Base-by-base conservation (phyloP, 192 early-diverging fungal genomes). In the Pilaira anomala region DNA sequence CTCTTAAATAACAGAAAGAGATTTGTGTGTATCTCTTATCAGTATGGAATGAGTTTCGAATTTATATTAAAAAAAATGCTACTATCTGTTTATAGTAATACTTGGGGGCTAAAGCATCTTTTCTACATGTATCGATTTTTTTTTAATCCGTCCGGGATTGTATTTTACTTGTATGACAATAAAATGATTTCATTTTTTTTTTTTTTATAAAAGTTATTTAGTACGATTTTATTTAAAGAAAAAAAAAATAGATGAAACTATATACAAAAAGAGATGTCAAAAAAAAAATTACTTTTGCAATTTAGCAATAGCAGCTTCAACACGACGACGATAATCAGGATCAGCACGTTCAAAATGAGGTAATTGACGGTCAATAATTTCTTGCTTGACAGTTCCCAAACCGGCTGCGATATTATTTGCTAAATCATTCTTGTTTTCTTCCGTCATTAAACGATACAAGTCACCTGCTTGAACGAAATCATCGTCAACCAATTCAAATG, bases 321-420 rank as follows among this genome's bases (percentile, higher is more conserved):
- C 78, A 41, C 85, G 84, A 46, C 73, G 74, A 41, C 87, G 87
- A 67, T 88, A 90, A 62, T 88, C 87, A 22, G 80, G 80, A 72
- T 88, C 86, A 22, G 88, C 87, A 42, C 85, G 85, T 73, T 78
- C 81, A 73, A 90, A 90, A 72, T 83, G 79, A 33, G 66, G 71
- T 55, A 90, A 81, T 77, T 88, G 85, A 56, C 83, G 83, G 64
- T 82, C 78, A 68, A 83, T 80, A 64, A 90, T 87, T 58, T 83
- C 78, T 26, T 80, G 69, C 40, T 87, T 86, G 51, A 80, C 79
- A 50, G 80, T 71, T 46, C 79, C 83, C 60, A 90, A 72, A n/a
- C 78, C 71, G 19, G 69, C 75, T 12, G 84, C 85, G 74, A 88
- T 83, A 73, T 86, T 86, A n/a, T 61, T 62, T 16, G 85, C 74